These are phyloP conservation scores for Ophidiomyces ophidiicola DNA, from an alignment of 2,329 filamentous ascomycete genomes.

Conservation along the genomic window DNA sequence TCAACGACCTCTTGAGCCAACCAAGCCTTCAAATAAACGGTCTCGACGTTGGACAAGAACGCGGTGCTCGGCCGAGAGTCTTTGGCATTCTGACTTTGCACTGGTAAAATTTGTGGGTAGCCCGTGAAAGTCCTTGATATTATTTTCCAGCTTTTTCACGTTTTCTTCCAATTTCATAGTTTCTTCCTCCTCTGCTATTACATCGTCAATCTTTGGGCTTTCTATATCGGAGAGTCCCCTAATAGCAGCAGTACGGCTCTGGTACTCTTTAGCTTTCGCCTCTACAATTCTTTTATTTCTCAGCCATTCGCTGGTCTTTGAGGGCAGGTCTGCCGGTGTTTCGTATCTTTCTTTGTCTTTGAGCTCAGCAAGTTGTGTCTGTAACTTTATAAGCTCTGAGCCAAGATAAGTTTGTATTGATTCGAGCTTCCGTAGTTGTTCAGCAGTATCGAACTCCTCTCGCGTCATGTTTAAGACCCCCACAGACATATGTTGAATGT, in stretches of 20 bases:
- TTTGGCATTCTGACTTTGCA: conserved; percentile 59
- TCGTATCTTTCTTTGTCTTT: conserved; percentile 36
- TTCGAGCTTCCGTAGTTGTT: conserved; percentile 46
- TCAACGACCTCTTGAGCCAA: conserved; percentile 32
- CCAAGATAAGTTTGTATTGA: conserved; percentile 47
- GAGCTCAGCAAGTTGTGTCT: conserved; percentile 22
- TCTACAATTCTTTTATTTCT: conserved; percentile 56
- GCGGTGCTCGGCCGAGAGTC: conserved; percentile 52
- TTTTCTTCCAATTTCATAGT: conserved; percentile 49
- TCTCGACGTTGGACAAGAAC: conserved; percentile 54
- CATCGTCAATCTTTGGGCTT: conserved; percentile 36
- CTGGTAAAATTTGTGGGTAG: conserved; percentile 58
- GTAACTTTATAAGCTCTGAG: conserved; percentile 35
- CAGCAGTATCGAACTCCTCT: conserved; percentile 40
- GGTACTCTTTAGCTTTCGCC: conserved; percentile 56
- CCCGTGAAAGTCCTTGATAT: conserved; percentile 55
- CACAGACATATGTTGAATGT: conserved; percentile 40
- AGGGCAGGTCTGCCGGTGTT: conserved; percentile 47
- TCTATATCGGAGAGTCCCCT: conserved; percentile 22
- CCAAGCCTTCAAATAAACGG: conserved; percentile 59
- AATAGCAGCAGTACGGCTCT: conserved; percentile 40
- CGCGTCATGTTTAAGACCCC: conserved; percentile 46
- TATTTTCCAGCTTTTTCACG: conserved; percentile 53
- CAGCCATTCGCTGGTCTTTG: conserved; percentile 61
- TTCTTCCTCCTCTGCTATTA: conserved; percentile 47